These are phyloP conservation scores for Microdochium bolleyi DNA, from an alignment of 2,329 filamentous ascomycete genomes.

Conservation along the genomic window DNA sequence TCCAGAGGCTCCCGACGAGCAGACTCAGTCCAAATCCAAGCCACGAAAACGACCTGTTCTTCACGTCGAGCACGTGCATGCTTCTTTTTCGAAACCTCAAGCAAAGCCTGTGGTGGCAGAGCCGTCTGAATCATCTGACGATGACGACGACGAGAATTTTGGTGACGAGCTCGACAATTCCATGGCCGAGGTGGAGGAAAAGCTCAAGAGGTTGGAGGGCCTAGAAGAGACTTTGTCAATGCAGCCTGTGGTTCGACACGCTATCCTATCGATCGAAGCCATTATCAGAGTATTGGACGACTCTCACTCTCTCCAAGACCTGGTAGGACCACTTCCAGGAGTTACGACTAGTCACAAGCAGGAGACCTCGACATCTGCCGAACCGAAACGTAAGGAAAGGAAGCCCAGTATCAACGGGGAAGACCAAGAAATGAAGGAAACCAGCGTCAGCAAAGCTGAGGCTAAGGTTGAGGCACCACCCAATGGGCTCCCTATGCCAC, in stretches of 20 bases:
- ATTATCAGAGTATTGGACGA: slow-evolving; percentile 38
- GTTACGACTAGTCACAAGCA: slow-evolving; percentile 14
- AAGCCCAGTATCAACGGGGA: slow-evolving; percentile 10
- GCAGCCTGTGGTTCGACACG: slow-evolving; percentile 36
- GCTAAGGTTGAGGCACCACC: background rate
- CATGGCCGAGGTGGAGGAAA: slow-evolving; percentile 41
- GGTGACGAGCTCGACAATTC: slow-evolving; percentile 46
- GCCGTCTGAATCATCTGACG: slow-evolving; percentile 42
- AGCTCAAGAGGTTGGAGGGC: slow-evolving; percentile 36
- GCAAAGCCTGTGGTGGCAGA: slow-evolving; percentile 21
- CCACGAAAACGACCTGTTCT: slow-evolving; percentile 4
- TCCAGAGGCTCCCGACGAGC: slow-evolving; percentile 2
- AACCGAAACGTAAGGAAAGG: background rate
- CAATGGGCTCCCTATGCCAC: background rate
- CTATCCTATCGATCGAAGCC: slow-evolving; percentile 38
- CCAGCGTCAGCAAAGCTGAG: background rate
- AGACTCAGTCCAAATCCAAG: slow-evolving; percentile 4
- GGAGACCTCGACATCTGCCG: slow-evolving; percentile 6
- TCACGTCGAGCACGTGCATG: slow-evolving; percentile 20
- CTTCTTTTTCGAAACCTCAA: slow-evolving; percentile 30
- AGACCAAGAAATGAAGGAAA: slow-evolving; percentile 10
- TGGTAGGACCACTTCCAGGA: slow-evolving; percentile 33
- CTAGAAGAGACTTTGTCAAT: slow-evolving; percentile 27
- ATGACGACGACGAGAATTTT: slow-evolving; percentile 40
- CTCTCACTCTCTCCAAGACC: slow-evolving; percentile 30